Evolutionary conservation across 257 asterid genomes (phyloP).

Genomic region (Nicotiana benthamiana): DNA sequence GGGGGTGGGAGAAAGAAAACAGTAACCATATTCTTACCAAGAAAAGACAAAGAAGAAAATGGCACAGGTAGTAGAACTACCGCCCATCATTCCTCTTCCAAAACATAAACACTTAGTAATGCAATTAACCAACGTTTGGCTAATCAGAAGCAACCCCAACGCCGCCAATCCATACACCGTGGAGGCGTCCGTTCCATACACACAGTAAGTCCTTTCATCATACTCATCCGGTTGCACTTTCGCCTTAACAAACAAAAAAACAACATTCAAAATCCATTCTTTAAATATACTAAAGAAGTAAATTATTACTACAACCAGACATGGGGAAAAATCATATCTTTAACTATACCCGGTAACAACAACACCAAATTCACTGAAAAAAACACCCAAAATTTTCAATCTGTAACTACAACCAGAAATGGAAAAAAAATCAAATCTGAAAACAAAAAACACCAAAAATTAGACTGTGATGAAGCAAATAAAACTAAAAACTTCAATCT

Average conservation of each 20-base stretch:
- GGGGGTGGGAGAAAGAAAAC: background rate
- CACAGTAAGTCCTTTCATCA: constrained; percentile 74
- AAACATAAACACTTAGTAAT: constrained; percentile 88
- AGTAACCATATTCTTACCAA: constrained; percentile 41
- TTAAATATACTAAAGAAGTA: background rate
- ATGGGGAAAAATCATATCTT: background rate
- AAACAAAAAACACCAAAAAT: background rate
- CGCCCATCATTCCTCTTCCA: constrained; percentile 73
- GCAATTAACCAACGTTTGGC: constrained; percentile 69
- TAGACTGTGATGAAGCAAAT: no score
- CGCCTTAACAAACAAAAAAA: constrained; percentile 39
- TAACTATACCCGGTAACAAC: background rate
- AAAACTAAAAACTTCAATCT: background rate
- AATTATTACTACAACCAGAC: background rate
- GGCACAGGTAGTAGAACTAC: constrained; percentile 47
- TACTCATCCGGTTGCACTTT: constrained; percentile 75
- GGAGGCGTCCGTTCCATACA: constrained; percentile 81
- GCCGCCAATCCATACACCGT: constrained; percentile 87
- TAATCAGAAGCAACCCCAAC: constrained; percentile 74
- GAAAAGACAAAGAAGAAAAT: constrained; percentile 74
- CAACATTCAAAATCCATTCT: background rate
- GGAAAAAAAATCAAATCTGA: background rate
- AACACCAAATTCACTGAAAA: no score
- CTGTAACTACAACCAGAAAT: background rate
- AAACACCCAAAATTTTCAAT: background rate